phyloP scores from a whole-genome alignment of 169 alveolate species.

The Miamiensis avidus region DNA sequence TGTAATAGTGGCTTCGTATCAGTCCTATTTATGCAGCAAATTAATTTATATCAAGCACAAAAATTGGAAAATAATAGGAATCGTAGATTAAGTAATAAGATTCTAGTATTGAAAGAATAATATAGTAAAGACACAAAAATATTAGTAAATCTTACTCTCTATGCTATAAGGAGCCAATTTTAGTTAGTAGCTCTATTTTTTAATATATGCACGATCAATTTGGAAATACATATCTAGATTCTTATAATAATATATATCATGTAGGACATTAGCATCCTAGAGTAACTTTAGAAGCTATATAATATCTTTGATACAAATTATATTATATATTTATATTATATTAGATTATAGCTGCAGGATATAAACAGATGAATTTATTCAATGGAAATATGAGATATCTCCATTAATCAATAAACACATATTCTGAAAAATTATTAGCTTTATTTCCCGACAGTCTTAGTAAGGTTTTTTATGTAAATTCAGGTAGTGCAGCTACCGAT shows the following conservation, averaged over 20 bases:
- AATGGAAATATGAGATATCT: not conserved
- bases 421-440: not conserved
- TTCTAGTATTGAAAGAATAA: not conserved
- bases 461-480: constrained; percentile 32
- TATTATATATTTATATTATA: too few relatives aligned
- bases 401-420: not conserved
- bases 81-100: not conserved
- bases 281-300: not conserved
- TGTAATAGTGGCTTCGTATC: not conserved
- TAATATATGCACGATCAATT: not conserved
- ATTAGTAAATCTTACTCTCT: not conserved
- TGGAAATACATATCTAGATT: not conserved
- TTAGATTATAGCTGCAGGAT: not conserved
- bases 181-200: not conserved
- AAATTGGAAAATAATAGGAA: not conserved
- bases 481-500: constrained; percentile 60
- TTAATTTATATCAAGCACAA: too few relatives aligned
- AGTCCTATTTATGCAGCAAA: not conserved
- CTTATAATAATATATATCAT: not conserved
- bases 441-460: not conserved
- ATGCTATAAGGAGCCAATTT: not conserved
- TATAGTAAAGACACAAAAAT: not conserved
- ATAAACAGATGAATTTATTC: not conserved
- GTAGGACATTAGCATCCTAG: not conserved
- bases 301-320: not conserved